Evolutionary conservation across 352 stramenopile species (phyloP).

Genomic region (Phytophthora sp.): DNA sequence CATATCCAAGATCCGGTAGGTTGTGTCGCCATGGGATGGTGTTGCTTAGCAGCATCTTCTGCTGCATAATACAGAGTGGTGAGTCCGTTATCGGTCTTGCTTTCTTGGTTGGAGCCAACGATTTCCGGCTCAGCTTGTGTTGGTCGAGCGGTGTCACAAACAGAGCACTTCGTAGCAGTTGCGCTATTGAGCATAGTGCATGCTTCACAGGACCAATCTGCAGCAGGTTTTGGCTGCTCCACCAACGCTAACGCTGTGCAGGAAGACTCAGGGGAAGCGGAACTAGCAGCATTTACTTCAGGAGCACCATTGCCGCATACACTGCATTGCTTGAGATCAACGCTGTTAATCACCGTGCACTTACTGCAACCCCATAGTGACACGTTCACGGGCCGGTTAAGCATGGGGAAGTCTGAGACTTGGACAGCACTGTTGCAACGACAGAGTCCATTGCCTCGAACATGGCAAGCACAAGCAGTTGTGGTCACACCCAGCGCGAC

Average conservation of each 20-base stretch:
- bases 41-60: slow-evolving; percentile 47
- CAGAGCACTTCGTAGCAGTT: slow-evolving; percentile 65
- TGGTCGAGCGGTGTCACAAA: slow-evolving; percentile 68
- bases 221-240: slow-evolving; percentile 24
- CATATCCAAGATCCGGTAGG: slow-evolving; percentile 53
- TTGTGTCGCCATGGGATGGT: slow-evolving; percentile 28
- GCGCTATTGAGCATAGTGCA: slow-evolving; percentile 81
- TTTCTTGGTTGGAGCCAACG: slow-evolving; percentile 20
- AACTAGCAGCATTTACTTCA: slow-evolving; percentile 4
- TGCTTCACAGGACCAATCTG: slow-evolving; percentile 74
- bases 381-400: slow-evolving; percentile 46
- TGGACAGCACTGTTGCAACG: slow-evolving; percentile 50
- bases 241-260: slow-evolving; percentile 57
- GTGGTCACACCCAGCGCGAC: slow-evolving; percentile 73
- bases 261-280: slow-evolving; percentile 38
- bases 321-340: slow-evolving; percentile 57
- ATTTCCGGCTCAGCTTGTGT: slow-evolving; percentile 28
- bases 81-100: slow-evolving; percentile 51
- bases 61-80: slow-evolving; percentile 75
- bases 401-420: slow-evolving; percentile 40
- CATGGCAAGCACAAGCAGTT: slow-evolving; percentile 73
- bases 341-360: slow-evolving; percentile 83
- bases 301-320: slow-evolving; percentile 61
- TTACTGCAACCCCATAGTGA: slow-evolving; percentile 79
- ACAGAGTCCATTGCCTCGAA: slow-evolving; percentile 59